phyloP scores from a whole-genome alignment of 108 stramenopile species.

The Cyclotella choctawhatcheeana region DNA sequence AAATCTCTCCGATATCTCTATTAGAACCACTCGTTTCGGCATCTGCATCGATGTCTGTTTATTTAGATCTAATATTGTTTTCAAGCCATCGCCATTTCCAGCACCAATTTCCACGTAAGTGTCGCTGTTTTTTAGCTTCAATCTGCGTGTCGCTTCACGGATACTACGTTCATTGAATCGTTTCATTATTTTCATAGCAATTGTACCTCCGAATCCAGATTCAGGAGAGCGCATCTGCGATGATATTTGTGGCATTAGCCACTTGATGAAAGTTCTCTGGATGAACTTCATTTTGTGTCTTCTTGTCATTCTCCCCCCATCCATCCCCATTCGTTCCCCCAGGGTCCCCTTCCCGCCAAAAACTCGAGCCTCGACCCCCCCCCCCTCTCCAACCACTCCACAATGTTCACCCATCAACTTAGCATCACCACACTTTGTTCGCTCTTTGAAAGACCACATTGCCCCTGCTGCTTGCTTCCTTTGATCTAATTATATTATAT shows the following conservation, averaged over 20 bases:
- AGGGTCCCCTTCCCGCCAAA: background rate
- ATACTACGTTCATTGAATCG: slow-evolving; percentile 12
- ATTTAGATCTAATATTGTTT: background rate
- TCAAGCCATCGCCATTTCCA: slow-evolving; percentile 21
- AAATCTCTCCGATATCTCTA: slow-evolving; percentile 39
- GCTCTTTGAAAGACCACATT: no score
- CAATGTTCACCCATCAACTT: no score
- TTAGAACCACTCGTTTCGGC: slow-evolving; percentile 24
- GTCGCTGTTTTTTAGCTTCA: slow-evolving; percentile 18
- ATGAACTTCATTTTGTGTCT: background rate
- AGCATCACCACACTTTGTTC: no score
- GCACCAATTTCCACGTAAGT: slow-evolving; percentile 26
- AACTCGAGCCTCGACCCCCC: no score
- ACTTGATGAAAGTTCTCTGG: slow-evolving; percentile 11
- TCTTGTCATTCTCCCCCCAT: no score
- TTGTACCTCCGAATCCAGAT: slow-evolving; percentile 1
- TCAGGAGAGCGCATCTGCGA: slow-evolving; percentile 23
- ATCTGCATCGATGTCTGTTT: slow-evolving; percentile 1
- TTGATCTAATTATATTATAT: no score
- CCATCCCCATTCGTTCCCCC: no score
- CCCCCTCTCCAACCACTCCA: no score
- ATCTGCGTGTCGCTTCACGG: slow-evolving; percentile 12
- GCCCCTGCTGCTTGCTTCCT: no score
- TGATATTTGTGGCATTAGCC: slow-evolving; percentile 21
- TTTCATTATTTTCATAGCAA: slow-evolving; percentile 29